Evolutionary conservation across 2,329 filamentous ascomycete species (phyloP), one percentile per base, ranked within the genome.

Genomic region (Colletotrichum karsti): DNA sequence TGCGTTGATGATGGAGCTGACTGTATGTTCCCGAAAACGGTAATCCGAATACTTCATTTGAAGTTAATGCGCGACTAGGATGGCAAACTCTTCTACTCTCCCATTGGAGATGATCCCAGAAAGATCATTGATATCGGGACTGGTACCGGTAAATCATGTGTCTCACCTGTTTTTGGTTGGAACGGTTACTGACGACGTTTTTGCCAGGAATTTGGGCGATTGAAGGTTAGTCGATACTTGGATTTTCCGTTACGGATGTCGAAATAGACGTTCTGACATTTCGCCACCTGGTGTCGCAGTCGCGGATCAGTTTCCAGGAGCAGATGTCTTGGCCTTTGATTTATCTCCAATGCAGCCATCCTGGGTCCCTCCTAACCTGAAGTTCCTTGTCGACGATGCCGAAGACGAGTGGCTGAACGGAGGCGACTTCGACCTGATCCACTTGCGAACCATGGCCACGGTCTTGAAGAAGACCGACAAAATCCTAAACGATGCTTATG

Each of bases 361-460:
- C 37, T 82, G 79, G 76, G 81, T 90, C 12, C 89, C 88, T 15
- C 82, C 85, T 10, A 91, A 91, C 73, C 82, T 88, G n/a, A 82
- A 81, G 7, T 91, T 91, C 77, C 80, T 90, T 65, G 83, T 92
- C 9, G 89, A 91, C 72, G 89, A 91, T 73, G 84, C 85, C 56
- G 87, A 90, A 70, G 81, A 86, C 51, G 82, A 87, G 8, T 92
- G 90, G 90, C 70, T 78, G 5, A 79, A 80, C 26, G 87, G 85
- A 55, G 77, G 81, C 4, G 79, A 84, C 59, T 90, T 87, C 73
- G 88, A 91, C 74, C 83, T 87, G 69, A 84, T 91, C 2, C 83
- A 83, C 81, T 85, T 83, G 72, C 82, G 78, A 72, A 84, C 73
- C 73, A 85, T 79, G 81, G 87, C 81, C 72, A 81, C 70, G 26